Evolutionary conservation across 2,329 filamentous ascomycete genomes (phyloP).

Genomic region (Periconia digitata): DNA sequence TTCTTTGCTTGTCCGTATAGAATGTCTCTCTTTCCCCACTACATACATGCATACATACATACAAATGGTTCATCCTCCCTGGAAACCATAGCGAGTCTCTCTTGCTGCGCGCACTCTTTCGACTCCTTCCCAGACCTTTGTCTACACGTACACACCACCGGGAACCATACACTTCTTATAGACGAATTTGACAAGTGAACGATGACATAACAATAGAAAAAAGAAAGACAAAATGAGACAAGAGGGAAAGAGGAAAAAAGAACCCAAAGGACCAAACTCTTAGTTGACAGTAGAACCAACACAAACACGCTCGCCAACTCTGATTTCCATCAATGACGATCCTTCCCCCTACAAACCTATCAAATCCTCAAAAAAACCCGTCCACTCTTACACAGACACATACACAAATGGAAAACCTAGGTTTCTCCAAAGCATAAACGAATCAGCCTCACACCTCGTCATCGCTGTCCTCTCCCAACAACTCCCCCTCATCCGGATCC

Average conservation of each 20-base stretch:
- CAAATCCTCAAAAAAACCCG: too few relatives aligned
- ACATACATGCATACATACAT: background rate
- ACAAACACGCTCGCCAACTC: background rate
- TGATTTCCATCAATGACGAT: background rate
- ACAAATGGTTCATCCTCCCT: too few relatives aligned
- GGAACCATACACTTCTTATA: too few relatives aligned
- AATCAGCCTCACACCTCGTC: slow-evolving; percentile 66
- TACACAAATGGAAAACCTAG: background rate
- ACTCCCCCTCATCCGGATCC: slow-evolving; percentile 90
- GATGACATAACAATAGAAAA: background rate
- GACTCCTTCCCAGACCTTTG: too few relatives aligned
- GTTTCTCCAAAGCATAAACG: background rate
- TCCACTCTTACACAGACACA: slow-evolving; percentile 2
- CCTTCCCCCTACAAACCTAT: too few relatives aligned
- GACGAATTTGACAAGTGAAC: too few relatives aligned
- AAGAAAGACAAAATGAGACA: background rate
- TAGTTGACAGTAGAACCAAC: too few relatives aligned
- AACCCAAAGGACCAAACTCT: background rate
- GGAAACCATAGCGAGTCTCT: too few relatives aligned
- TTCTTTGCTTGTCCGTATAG: too few relatives aligned
- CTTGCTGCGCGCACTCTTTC: too few relatives aligned
- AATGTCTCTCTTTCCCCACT: too few relatives aligned
- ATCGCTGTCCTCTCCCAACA: slow-evolving; percentile 90
- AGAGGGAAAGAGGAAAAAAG: background rate
- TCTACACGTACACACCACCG: too few relatives aligned